Evolutionary conservation across 768 basidiomycete genomes (phyloP), one percentile per base, ranked within the genome.

Genomic region (Pluteus cervinus): DNA sequence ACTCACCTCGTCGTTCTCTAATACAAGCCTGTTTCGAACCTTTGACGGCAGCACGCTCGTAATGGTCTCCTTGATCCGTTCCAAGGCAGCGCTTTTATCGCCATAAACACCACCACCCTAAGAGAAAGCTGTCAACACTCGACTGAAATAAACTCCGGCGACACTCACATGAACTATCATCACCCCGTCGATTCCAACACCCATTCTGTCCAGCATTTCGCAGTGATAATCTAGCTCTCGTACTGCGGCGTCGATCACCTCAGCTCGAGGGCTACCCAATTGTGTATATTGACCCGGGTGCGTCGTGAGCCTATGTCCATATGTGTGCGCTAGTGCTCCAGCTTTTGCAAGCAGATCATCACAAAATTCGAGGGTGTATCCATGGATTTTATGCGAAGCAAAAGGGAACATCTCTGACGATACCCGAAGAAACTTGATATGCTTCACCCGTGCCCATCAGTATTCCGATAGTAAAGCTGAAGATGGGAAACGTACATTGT

Each of bases 341-440:
- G 76, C 79, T 49, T 65, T 51, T 2, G 68, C 66, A 4, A 81
- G 63, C 16, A 75, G 60, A 3, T 62, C 40, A 4, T 73, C 65
- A 5, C 86, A 90, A 42, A 86, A 92, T 6, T 76, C 72, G 17
- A 97, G 69, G 11, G 78, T 72, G 56, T 97, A 96, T 0, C 90
- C 90, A 50, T 90, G 76, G 14, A 67, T 69, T 12, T 61, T 67
- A 47, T 97, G 93, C 1, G 85, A 86, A 0, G 91, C 90, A 49
- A 84, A 96, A 1, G 92, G 91, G 58, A 96, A 94, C 76, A 96
- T 81, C 46, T 91, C 87, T 6, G 88, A 90, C 0, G 89, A 92
- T 46, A 94, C 55, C 30, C 91, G 76, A 62, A 93, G 76, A 59
- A 92, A 94, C n/a, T 73, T 75, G 38, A 94, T 91, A 32, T 78